Percentiles rank a stretch among this genome's conserved stretches.
Evolutionary conservation across 441 rosid genomes (phyloP).

Genomic region (Brassica hybrid): DNA sequence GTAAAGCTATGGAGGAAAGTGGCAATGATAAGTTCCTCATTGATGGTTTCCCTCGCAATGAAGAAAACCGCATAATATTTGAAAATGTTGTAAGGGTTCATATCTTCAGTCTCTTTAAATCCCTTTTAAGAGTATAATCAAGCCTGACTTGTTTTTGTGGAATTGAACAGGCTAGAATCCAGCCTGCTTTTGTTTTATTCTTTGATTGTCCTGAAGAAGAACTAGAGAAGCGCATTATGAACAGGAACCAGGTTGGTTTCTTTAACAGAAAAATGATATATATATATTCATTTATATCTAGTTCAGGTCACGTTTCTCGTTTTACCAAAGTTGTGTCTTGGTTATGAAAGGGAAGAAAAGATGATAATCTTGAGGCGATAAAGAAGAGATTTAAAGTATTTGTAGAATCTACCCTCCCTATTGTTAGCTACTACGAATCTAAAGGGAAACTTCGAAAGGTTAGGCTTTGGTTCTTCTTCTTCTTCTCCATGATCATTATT

Average conservation of each 20-base stretch:
- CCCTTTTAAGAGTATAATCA: too few species aligned
- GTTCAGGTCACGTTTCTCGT: background rate
- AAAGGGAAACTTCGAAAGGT: slow-evolving; percentile 90
- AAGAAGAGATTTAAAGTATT: slow-evolving; percentile 88
- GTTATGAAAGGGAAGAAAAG: slow-evolving; percentile 83
- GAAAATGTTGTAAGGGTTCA: slow-evolving; percentile 72
- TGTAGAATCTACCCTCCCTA: slow-evolving; percentile 82
- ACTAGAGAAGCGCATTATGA: slow-evolving; percentile 75
- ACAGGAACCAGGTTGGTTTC: slow-evolving; percentile 77
- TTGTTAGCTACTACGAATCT: slow-evolving; percentile 63
- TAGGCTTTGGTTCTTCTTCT: slow-evolving; percentile 25
- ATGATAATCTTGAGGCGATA: slow-evolving; percentile 88
- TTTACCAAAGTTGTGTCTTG: slow-evolving; percentile 4
- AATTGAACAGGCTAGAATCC: slow-evolving; percentile 71
- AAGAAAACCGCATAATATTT: slow-evolving; percentile 88
- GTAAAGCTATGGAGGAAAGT: slow-evolving; percentile 73
- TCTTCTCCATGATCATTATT: slow-evolving; percentile 5
- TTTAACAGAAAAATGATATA: slow-evolving; percentile 28
- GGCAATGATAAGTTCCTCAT: slow-evolving; percentile 84
- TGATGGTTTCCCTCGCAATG: slow-evolving; percentile 95
- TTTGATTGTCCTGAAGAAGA: slow-evolving; percentile 87
- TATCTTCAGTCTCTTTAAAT: background rate
- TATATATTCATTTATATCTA: slow-evolving; percentile 56
- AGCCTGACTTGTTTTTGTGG: background rate
- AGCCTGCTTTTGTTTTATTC: slow-evolving; percentile 74